Conservation (phyloP, 495 filamentous ascomycete species). For the Daldinia concentrica region DNA sequence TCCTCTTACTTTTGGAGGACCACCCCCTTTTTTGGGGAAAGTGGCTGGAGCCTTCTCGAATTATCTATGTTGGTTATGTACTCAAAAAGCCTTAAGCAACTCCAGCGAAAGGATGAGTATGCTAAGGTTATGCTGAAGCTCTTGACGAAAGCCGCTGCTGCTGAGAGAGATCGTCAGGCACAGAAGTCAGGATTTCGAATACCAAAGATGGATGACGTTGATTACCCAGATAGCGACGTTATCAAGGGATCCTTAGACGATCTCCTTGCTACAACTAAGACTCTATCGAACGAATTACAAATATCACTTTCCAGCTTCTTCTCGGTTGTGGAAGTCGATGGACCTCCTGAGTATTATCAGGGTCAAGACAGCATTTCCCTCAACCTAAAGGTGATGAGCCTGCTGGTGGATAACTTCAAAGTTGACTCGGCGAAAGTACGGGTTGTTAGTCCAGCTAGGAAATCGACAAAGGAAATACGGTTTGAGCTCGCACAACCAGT, state of each 20-base stretch:
- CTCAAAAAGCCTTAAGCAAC: constrained; percentile 80
- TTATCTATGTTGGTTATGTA: constrained; percentile 86
- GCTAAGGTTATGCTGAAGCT: constrained; percentile 77
- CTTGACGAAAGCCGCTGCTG: constrained; percentile 74
- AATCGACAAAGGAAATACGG: constrained; percentile 69
- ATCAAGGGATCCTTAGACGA: constrained; percentile 70
- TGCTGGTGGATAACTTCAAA: constrained; percentile 75
- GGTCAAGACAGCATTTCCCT: constrained; percentile 83
- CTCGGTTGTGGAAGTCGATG: constrained; percentile 72
- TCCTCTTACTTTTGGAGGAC: constrained; percentile 83
- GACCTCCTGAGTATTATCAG: constrained; percentile 72
- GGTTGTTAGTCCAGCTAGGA: constrained; percentile 60
- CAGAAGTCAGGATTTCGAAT: constrained; percentile 50
- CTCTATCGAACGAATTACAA: constrained; percentile 69
- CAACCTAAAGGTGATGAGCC: constrained; percentile 72
- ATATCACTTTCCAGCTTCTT: constrained; percentile 80
- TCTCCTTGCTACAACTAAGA: constrained; percentile 68
- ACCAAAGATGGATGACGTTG: constrained; percentile 40
- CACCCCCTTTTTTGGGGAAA: constrained; percentile 81
- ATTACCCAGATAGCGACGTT: constrained; percentile 65
- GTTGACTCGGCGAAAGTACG: constrained; percentile 73
- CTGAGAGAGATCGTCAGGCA: constrained; percentile 59
- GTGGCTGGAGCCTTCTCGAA: constrained; percentile 82
- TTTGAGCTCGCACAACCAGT: constrained; percentile 60
- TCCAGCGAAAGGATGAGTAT: constrained; percentile 81